Evolutionary conservation across 23 red algal genomes (phyloP), one percentile per base, ranked within the genome.

Genomic region (Gracilaria gracilis): DNA sequence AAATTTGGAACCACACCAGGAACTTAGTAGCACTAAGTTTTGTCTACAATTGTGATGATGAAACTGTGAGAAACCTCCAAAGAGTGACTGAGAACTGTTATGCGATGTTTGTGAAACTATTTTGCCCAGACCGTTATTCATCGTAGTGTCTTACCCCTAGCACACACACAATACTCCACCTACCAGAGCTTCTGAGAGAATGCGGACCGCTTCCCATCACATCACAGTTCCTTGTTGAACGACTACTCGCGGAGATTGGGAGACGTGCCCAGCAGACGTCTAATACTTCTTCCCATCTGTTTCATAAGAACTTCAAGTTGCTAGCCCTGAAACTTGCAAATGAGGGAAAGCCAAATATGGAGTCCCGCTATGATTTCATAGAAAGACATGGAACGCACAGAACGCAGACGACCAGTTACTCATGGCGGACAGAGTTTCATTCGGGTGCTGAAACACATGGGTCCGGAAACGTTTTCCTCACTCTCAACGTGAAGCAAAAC

Each of bases 211-310:
- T 79, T 16, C 39, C n/a, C 12, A 79, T 13, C 4, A 31, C 50
- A 24, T 79, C 74, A 53, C 39, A 79, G 27, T 79, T 79, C 51
- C 24, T 79, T 23, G 74, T 79, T 32, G 74, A 79, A 51, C 50
- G 74, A 51, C 51, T 79, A 17, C n/a, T 79, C 2, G 74, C 38
- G 20, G 74, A 79, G 51, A 79, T 57, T 16, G 74, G 74, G 13
- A 50, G 13, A 54, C 74, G 42, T 53, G 74, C 51, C 51, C 42
- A 79, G 50, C 50, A 50, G 23, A 50, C 46, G 27, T 54, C 74
- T 1, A 50, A 79, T 7, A 46, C 11, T 7, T 46, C 42, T 11
- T 46, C 42, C 42, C 42, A 46, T 11, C 4, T 46, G 5, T 50
- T 47, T 38, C 42, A 79, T 6, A 79, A 79, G 74, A 50, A 79